Conservation (phyloP, 139 green algal species). For the Nannochloris sp. region DNA sequence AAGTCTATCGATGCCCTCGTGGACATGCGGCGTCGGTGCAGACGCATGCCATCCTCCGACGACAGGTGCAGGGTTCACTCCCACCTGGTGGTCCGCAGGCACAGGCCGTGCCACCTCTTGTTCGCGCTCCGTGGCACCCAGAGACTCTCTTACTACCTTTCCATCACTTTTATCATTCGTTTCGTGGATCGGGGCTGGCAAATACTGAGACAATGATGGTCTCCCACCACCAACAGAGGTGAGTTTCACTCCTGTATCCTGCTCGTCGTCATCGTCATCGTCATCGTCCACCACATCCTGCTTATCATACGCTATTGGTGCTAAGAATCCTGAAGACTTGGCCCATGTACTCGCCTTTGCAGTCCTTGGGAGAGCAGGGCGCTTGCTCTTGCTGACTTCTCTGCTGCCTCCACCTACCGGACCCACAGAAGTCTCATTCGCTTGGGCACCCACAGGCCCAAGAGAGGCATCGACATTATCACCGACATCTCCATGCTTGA, state of each 20-base stretch:
- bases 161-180: not conserved
- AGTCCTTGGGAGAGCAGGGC: not conserved
- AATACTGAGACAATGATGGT: not conserved
- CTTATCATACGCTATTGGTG: not conserved
- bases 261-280: not conserved
- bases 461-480: too few species aligned
- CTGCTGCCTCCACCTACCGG: not conserved
- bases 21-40: too few species aligned
- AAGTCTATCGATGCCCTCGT: too few species aligned
- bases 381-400: not conserved
- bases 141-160: not conserved
- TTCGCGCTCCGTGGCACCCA: not conserved
- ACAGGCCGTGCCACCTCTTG: not conserved
- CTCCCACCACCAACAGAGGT: too few species aligned
- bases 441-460: too few species aligned
- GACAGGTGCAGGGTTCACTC: not conserved
- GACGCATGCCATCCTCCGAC: too few species aligned
- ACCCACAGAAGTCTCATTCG: too few species aligned
- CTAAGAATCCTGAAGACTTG: not conserved
- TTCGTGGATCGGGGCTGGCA: not conserved
- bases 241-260: not conserved
- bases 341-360: not conserved
- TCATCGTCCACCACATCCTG: not conserved
- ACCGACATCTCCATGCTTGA: not conserved
- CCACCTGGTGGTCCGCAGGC: not conserved